Conservation (phyloP, 192 early-diverging fungal genomes). For the Chytriomyces hyalinus region DNA sequence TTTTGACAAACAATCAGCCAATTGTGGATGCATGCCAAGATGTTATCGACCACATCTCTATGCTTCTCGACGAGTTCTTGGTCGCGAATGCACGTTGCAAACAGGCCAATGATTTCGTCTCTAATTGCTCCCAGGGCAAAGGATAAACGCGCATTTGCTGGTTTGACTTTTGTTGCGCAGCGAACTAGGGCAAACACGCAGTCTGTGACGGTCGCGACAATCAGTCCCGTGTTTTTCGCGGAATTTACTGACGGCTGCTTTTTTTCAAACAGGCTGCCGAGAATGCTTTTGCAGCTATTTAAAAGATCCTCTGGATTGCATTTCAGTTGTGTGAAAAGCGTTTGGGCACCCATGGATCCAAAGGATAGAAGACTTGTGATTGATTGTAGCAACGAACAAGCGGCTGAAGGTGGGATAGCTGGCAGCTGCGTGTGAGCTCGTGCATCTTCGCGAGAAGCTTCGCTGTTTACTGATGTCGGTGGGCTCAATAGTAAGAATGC, state of each 20-base stretch:
- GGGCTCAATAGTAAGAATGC: background rate
- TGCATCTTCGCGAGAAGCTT: too few relatives aligned
- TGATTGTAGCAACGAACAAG: too few relatives aligned
- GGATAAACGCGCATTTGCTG: background rate
- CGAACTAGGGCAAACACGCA: background rate
- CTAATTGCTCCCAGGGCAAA: background rate
- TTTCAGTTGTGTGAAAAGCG: too few relatives aligned
- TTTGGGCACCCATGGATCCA: too few relatives aligned
- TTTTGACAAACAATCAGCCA: background rate
- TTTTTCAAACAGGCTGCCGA: too few relatives aligned
- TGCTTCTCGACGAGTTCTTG: background rate
- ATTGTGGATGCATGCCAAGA: constrained; percentile 1
- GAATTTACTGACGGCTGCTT: too few relatives aligned
- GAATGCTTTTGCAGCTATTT: too few relatives aligned
- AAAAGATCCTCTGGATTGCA: too few relatives aligned
- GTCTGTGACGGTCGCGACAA: background rate
- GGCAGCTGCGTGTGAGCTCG: too few relatives aligned
- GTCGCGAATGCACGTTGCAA: background rate
- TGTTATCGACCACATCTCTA: background rate
- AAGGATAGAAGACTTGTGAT: too few relatives aligned
- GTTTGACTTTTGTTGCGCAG: background rate
- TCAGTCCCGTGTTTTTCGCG: background rate
- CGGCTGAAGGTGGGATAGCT: too few relatives aligned
- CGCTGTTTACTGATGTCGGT: too few relatives aligned
- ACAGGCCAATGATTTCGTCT: background rate